Base-by-base conservation (phyloP, 768 basidiomycete genomes). In the Amanita subjunquillea region DNA sequence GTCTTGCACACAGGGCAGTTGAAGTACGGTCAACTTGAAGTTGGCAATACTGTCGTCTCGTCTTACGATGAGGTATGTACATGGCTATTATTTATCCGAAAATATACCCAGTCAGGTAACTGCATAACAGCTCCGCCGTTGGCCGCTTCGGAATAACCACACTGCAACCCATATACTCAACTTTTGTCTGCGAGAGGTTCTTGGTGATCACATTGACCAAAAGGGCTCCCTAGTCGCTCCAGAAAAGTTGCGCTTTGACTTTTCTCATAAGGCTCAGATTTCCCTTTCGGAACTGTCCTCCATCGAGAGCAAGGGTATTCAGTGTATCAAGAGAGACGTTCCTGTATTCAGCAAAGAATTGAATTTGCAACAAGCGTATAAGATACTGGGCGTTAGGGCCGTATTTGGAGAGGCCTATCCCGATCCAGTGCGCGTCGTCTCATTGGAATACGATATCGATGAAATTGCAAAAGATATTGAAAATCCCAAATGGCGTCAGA, bases 91-190 rank as follows among this genome's bases (percentile, higher is more conserved):
- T 29, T 48, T 55, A 9, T 34, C 42, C 29, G 6, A 50, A 17
- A 41, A 2, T 48, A 15, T 6, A 34, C 50, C 38, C 17, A 23
- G 23, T 51, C 46, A 45, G 54, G 59, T 29, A 38, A 32, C 36
- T 44, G 6, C 15, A 40, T 30, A 9, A 6, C 55, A 91, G 87
- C 79, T 90, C 34, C 90, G 96, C 36, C 81, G 96, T 47, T 93
- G 91, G 88, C 94, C 95, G 0, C 71, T 99, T 47, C 84, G 94
- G 50, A 98, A 92, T 69, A 99, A 99, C 63, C 96, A 99, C 71
- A 98, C 96, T 25, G 96, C 86, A 20, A 99, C 96, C 0, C 96
- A 99, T 65, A 96, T 99, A 60, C 87, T 99, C 60, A 99, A 99
- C 73, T 99, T 77, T 62, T 80, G 74, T 50, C 79, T 99, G 3